Percentiles rank a stretch among this genome's conserved stretches.
Evolutionary conservation across 2,329 filamentous ascomycete species (phyloP).

Genomic region (Colletotrichum salicis): DNA sequence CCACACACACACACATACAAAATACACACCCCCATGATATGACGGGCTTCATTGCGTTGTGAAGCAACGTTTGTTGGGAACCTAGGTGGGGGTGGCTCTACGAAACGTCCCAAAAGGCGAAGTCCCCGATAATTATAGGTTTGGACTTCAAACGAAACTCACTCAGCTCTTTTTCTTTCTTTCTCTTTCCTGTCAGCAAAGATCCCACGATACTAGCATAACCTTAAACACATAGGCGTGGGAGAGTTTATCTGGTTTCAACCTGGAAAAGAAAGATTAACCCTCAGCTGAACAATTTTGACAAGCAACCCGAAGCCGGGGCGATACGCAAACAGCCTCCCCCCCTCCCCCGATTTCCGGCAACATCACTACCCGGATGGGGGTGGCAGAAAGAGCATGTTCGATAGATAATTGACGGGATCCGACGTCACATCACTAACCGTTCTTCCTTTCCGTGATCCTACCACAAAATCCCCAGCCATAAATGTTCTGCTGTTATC

Average conservation of each 20-base stretch:
- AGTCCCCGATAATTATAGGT: background rate
- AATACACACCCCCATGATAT: background rate
- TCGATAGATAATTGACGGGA: no score
- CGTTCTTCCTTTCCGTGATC: background rate
- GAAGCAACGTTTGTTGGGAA: background rate
- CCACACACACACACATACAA: background rate
- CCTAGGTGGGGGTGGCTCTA: background rate
- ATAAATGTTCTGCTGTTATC: background rate
- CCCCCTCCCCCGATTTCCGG: background rate
- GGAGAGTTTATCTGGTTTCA: background rate
- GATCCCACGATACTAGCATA: background rate
- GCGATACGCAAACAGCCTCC: no score
- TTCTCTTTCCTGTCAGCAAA: background rate
- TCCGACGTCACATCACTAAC: background rate
- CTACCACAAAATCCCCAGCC: background rate
- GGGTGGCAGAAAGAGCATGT: background rate
- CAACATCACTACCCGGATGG: background rate
- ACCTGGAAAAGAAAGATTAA: background rate
- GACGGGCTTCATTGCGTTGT: background rate
- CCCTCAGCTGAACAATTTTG: background rate
- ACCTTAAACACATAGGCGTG: background rate
- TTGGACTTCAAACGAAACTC: background rate
- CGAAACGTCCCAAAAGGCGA: background rate
- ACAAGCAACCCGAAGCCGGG: background rate
- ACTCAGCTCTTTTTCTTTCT: no score